Conservation (phyloP, 2,329 filamentous ascomycete species). For the Cytospora paraplurivora region DNA sequence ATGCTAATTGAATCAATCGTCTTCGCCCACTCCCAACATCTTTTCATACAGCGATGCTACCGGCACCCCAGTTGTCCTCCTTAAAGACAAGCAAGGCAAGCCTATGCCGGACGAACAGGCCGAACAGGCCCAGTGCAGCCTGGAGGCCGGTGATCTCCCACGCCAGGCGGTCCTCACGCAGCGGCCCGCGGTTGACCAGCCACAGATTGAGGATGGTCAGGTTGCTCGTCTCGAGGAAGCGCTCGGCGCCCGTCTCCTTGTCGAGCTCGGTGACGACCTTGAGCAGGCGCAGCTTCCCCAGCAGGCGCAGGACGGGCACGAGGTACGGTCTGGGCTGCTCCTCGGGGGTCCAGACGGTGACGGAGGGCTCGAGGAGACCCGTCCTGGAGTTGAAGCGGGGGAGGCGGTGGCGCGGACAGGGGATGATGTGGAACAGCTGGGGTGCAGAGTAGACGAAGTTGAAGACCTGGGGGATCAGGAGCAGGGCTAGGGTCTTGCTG, state of each 20-base stretch:
- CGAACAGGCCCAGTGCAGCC: slow-evolving; percentile 72
- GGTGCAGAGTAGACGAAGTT: slow-evolving; percentile 95
- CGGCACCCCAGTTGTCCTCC: slow-evolving; percentile 71
- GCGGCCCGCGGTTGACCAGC: slow-evolving; percentile 91
- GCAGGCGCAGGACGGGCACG: slow-evolving; percentile 63
- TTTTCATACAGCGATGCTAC: slow-evolving; percentile 4
- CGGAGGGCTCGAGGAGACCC: slow-evolving; percentile 82
- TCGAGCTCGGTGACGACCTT: slow-evolving; percentile 67
- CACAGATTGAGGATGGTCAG: slow-evolving; percentile 94
- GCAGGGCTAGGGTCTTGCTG: slow-evolving; percentile 89
- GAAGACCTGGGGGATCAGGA: slow-evolving; percentile 92
- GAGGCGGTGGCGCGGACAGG: slow-evolving; percentile 89
- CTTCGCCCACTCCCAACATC: not conserved
- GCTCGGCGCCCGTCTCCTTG: slow-evolving; percentile 44
- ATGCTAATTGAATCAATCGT: not conserved
- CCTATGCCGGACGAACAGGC: slow-evolving; percentile 81
- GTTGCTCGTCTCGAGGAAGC: slow-evolving; percentile 81
- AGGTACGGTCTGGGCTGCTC: slow-evolving; percentile 69
- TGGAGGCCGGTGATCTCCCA: slow-evolving; percentile 81
- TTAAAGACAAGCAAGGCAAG: slow-evolving; percentile 88
- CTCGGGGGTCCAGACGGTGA: slow-evolving; percentile 71
- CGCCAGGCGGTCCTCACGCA: slow-evolving; percentile 83
- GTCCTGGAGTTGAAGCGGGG: slow-evolving; percentile 85
- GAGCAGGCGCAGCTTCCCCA: slow-evolving; percentile 70
- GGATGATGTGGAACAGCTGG: slow-evolving; percentile 86